Base-by-base conservation (phyloP, 139 green algal species). In the Chlamydomonas sphaeroides region DNA sequence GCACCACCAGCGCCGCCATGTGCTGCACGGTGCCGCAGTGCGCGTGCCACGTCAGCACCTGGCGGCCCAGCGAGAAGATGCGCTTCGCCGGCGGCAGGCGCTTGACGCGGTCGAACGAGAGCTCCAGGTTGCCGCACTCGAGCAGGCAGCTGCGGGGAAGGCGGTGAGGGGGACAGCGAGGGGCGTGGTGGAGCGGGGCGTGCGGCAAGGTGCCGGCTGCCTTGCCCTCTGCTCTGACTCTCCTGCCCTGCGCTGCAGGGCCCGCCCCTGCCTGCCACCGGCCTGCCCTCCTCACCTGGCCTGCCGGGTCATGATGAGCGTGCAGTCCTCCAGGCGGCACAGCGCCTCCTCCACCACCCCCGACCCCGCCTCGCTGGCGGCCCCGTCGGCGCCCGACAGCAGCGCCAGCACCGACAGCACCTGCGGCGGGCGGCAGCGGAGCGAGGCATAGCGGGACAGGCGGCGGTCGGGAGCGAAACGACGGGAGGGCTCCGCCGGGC, bases 261-360 rank as follows among this genome's bases (percentile, higher is more conserved):
- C 45, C 10, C 45, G 10, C 45, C 14, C 10, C 10, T 21, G 10
- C 45, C 10, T 10, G 45, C 10, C 10, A 51, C 45, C 45, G 14
- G 14, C 10, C 45, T 51, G 14, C 10, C 45, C 10, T 10, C 41
- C 49, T 25, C 65, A 74, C 63, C 73, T 59, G 53, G 68, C 73
- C 51, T 87, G 69, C 28, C 68, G 48, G 3, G 86, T 35, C 74
- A 91, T 68, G n/a, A 91, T 71, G 15, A 88, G 68, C 0, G 80
- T 75, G 8, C 72, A 80, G 42, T 91, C 87, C 76, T 91, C 87
- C 30, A 91, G 57, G 17, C 87, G 74, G 30, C 67, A 69, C 36
- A 91, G 68, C 10, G 67, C 68, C 32, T 83, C 68, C 49, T 91
- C 87, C 56, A 91, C n/a, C 11, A 69, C 61, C 26, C 63, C 68